phyloP scores from a whole-genome alignment of 352 stramenopile species.

The Phytophthora meadii region DNA sequence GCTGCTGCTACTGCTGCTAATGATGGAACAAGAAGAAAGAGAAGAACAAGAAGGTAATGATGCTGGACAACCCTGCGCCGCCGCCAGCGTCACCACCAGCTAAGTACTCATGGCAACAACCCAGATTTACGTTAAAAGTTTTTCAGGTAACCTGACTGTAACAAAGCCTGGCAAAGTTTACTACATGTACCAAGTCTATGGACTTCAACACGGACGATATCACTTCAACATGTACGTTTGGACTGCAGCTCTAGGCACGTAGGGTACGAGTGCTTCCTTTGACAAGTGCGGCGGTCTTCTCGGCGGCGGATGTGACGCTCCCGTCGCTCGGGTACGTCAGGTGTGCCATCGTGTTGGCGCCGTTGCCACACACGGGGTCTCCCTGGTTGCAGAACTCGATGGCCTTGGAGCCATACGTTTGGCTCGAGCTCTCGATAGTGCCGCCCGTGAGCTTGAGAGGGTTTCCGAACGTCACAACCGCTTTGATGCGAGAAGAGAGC shows the following conservation, averaged over 20 bases:
- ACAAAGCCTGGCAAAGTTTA: too few species aligned
- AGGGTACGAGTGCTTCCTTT: conserved; percentile 13
- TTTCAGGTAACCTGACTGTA: too few species aligned
- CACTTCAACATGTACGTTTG: too few species aligned
- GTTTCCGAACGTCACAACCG: conserved; percentile 46
- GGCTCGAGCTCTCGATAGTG: conserved; percentile 33
- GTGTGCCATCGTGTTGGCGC: conserved; percentile 41
- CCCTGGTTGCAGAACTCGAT: conserved; percentile 42
- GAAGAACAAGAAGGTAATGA: too few species aligned
- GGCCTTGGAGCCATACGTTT: conserved; percentile 34
- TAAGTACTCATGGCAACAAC: too few species aligned
- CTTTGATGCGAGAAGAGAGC: conserved; percentile 2
- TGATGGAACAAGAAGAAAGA: too few species aligned
- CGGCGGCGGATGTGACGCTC: conserved; percentile 28
- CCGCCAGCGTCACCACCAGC: too few species aligned
- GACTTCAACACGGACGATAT: too few species aligned
- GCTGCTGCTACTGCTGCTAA: too few species aligned
- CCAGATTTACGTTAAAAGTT: too few species aligned
- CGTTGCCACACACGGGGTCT: conserved; percentile 38
- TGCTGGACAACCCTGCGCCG: too few species aligned
- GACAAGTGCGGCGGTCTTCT: conserved; percentile 32
- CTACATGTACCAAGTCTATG: too few species aligned
- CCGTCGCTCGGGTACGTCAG: conserved; percentile 39
- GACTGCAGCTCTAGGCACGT: background rate
- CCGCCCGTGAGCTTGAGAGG: conserved; percentile 33